Percentiles rank a stretch among this genome's conserved stretches.
These are phyloP conservation scores for Candida dajiaensis DNA, from an alignment of 805 yeast species.

Conservation along the genomic window DNA sequence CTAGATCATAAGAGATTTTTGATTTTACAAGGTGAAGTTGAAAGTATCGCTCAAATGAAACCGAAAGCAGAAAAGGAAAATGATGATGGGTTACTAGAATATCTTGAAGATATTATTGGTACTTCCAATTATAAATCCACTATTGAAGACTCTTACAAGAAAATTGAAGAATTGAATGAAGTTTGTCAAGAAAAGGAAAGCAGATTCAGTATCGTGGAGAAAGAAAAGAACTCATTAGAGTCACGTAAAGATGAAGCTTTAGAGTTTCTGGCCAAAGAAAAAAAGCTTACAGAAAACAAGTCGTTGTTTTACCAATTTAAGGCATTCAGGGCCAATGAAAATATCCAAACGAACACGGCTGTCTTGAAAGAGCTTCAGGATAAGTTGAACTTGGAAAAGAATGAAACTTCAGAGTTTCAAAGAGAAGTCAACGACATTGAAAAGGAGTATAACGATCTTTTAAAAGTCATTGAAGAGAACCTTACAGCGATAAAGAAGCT, in stretches of 20 bases:
- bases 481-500: constrained; percentile 26
- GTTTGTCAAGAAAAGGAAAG: constrained; percentile 75
- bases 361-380: constrained; percentile 35
- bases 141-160: constrained; percentile 57
- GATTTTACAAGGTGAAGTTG: constrained; percentile 97
- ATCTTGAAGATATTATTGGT: constrained; percentile 94
- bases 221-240: constrained; percentile 64
- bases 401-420: constrained; percentile 34
- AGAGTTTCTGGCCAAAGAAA: constrained; percentile 58
- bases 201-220: constrained; percentile 72
- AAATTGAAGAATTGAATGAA: constrained; percentile 73
- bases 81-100: constrained; percentile 92
- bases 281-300: constrained; percentile 44
- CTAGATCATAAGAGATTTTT: constrained; percentile 91
- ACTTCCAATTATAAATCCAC: constrained; percentile 76
- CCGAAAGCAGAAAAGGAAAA: constrained; percentile 89
- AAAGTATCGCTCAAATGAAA: constrained; percentile 97
- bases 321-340: constrained; percentile 33
- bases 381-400: constrained; percentile 37
- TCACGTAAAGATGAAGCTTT: constrained; percentile 63
- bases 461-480: constrained; percentile 18
- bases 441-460: constrained; percentile 23
- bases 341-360: constrained; percentile 33
- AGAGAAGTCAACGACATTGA: constrained; percentile 30
- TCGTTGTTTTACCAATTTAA: constrained; percentile 53